phyloP scores from a whole-genome alignment of 164 flowering plant species.

The Nymphaea colorata region DNA sequence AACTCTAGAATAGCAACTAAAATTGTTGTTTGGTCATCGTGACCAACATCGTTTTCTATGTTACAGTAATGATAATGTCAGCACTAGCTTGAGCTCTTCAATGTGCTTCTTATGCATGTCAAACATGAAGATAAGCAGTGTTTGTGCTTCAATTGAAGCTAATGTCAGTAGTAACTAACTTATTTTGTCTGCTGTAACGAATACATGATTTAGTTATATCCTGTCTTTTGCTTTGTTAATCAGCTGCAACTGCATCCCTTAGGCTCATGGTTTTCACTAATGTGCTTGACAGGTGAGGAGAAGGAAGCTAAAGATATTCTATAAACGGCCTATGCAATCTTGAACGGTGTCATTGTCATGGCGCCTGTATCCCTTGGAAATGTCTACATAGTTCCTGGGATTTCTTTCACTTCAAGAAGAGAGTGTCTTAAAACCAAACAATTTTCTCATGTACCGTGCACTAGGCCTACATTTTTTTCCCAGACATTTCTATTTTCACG shows the following conservation, averaged over 20 bases:
- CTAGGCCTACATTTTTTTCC: slow-evolving; percentile 18
- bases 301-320: not conserved
- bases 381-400: slow-evolving; percentile 34
- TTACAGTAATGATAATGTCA: no score
- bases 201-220: no score
- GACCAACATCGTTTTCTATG: no score
- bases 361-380: slow-evolving; percentile 50
- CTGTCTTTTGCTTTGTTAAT: not conserved
- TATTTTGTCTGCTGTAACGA: not conserved
- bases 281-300: not conserved
- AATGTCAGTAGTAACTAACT: no score
- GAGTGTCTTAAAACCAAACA: slow-evolving; percentile 23
- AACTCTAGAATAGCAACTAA: not conserved
- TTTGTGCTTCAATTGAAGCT: not conserved
- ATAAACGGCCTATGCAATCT: not conserved
- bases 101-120: not conserved
- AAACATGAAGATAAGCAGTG: not conserved
- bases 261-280: not conserved
- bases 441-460: slow-evolving; percentile 18
- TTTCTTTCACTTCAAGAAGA: slow-evolving; percentile 31
- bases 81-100: no score
- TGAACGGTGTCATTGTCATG: slow-evolving; percentile 28
- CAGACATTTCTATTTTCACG: slow-evolving; percentile 29
- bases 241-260: not conserved
- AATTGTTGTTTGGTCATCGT: not conserved